Evolutionary conservation across 179 eudicot genomes (phyloP).

Genomic region (Nepenthes alata): DNA sequence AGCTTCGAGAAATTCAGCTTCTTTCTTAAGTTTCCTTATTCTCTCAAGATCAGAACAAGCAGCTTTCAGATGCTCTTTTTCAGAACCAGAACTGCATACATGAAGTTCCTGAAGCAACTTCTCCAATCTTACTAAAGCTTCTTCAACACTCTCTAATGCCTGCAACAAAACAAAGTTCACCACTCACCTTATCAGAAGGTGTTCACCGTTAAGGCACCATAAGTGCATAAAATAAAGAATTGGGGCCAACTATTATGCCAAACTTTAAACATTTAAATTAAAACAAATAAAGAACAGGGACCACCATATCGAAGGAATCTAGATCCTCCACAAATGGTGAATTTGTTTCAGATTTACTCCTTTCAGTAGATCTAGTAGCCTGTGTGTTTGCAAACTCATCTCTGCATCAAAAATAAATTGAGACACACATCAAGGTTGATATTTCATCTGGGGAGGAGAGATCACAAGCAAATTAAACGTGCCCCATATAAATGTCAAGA

Average conservation of each 20-base stretch:
- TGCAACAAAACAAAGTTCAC: slow-evolving; percentile 14
- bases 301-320: slow-evolving; percentile 63
- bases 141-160: slow-evolving; percentile 95
- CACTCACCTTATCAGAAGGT: not conserved
- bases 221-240: not conserved
- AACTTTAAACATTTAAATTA: not conserved
- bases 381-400: slow-evolving; percentile 22
- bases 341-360: slow-evolving; percentile 18
- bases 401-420: slow-evolving; percentile 20
- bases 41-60: slow-evolving; percentile 98
- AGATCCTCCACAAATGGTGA: slow-evolving; percentile 28
- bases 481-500: no score
- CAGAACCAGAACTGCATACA: slow-evolving; percentile 74
- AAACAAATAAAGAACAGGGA: not conserved
- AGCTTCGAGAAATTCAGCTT: slow-evolving; percentile 97
- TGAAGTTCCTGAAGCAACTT: slow-evolving; percentile 89
- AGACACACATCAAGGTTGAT: not conserved
- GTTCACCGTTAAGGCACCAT: not conserved
- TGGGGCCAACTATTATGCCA: not conserved
- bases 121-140: slow-evolving; percentile 70
- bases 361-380: slow-evolving; percentile 21
- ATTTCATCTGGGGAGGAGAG: not conserved
- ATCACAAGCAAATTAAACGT: no score
- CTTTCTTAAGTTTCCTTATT: slow-evolving; percentile 92
- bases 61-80: slow-evolving; percentile 92